Evolutionary conservation across 306 rosid genomes (phyloP).

Genomic region (Glycine tomentella): DNA sequence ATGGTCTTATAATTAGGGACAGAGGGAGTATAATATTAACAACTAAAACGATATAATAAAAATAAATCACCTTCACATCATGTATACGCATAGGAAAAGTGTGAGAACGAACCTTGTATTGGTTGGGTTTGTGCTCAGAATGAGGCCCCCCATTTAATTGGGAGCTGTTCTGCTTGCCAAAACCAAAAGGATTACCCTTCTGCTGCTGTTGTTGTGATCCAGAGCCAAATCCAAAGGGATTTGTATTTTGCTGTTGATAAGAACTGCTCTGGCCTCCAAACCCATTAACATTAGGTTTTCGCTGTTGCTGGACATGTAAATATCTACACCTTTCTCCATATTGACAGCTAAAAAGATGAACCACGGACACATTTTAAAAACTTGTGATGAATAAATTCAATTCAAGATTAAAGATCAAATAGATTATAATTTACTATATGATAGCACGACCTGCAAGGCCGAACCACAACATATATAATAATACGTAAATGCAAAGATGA

Average conservation of each 20-base stretch:
- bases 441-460: too few species aligned
- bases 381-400: background rate
- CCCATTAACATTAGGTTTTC: conserved; percentile 50
- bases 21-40: background rate
- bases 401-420: too few species aligned
- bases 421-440: too few species aligned
- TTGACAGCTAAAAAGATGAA: conserved; percentile 67
- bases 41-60: background rate
- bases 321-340: conserved; percentile 78
- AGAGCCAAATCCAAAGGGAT: conserved; percentile 65
- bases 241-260: conserved; percentile 44
- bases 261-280: conserved; percentile 48
- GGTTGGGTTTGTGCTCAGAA: conserved; percentile 58
- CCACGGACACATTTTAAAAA: background rate
- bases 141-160: conserved; percentile 6
- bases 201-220: conserved; percentile 51
- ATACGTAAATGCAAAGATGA: too few species aligned
- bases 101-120: conserved; percentile 60
- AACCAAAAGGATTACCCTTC: conserved; percentile 81
- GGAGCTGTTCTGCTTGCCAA: conserved; percentile 67
- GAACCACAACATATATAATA: too few species aligned
- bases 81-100: conserved; percentile 21
- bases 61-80: too few species aligned
- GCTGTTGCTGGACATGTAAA: conserved; percentile 64
- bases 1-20: too few species aligned